Evolutionary conservation across 148 eudicot genomes (phyloP).

Genomic region (Heliamphora exappendiculata): DNA sequence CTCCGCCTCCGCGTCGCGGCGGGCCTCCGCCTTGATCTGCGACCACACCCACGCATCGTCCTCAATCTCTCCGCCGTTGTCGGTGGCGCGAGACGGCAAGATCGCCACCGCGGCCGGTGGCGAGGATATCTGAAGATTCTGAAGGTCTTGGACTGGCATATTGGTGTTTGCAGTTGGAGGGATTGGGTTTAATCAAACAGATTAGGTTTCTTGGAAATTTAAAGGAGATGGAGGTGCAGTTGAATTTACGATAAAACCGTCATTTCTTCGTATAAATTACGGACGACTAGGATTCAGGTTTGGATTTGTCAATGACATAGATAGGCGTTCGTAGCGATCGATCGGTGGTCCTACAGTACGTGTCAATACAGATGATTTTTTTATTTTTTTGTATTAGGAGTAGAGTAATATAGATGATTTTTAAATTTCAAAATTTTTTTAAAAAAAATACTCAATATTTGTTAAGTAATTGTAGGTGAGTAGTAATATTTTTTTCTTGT

Average conservation of each 20-base stretch:
- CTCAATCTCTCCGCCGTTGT: constrained; percentile 13
- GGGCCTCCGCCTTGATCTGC: constrained; percentile 76
- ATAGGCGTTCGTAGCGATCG: no score
- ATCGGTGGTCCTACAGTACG: no score
- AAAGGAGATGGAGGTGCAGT: not conserved
- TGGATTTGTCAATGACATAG: no score
- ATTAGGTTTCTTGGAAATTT: not conserved
- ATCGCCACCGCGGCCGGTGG: not conserved
- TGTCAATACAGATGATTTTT: no score
- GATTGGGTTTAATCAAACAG: not conserved
- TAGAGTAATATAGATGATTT: no score
- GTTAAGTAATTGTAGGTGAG: no score
- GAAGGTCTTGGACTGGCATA: constrained; percentile 19
- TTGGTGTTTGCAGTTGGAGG: not conserved
- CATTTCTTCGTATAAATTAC: not conserved
- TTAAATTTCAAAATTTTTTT: no score
- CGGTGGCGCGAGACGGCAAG: not conserved
- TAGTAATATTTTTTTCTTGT: no score
- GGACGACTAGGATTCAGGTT: no score
- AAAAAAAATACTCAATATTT: no score
- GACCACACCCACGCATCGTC: constrained; percentile 63
- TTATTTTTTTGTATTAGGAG: no score
- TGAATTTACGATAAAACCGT: not conserved
- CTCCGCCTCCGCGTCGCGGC: constrained; percentile 70
- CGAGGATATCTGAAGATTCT: no score